Conservation (phyloP, 345 rosid genomes). For the Excoecaria agallocha region DNA sequence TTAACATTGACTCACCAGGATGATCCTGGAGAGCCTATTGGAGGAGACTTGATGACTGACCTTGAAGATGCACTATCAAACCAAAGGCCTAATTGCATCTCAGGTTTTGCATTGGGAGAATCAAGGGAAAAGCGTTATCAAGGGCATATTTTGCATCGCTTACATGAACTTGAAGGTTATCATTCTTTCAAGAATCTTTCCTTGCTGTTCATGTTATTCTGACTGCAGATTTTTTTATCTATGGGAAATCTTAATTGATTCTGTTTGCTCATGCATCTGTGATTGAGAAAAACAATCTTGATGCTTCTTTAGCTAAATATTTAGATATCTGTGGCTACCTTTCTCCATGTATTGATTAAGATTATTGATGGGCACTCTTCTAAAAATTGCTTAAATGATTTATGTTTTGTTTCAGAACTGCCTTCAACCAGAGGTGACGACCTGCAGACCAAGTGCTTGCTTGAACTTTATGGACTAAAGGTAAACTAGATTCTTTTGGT, state of each 20-base stretch:
- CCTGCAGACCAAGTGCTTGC: slow-evolving; percentile 84
- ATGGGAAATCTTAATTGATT: neutral
- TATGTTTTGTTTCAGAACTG: slow-evolving; percentile 55
- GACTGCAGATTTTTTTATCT: neutral
- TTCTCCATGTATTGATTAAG: neutral
- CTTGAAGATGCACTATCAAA: slow-evolving; percentile 79
- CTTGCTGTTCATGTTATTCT: slow-evolving; percentile 4
- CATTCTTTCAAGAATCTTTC: slow-evolving; percentile 15
- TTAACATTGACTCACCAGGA: slow-evolving; percentile 38
- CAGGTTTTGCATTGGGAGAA: slow-evolving; percentile 54
- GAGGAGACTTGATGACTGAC: slow-evolving; percentile 68
- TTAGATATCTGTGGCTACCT: neutral
- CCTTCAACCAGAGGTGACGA: slow-evolving; percentile 93
- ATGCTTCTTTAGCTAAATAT: neutral
- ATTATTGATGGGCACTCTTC: neutral
- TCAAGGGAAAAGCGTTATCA: slow-evolving; percentile 49
- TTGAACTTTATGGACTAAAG: slow-evolving; percentile 92
- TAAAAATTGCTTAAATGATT: slow-evolving; percentile 16
- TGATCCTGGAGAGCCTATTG: slow-evolving; percentile 28
- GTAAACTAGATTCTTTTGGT: slow-evolving; percentile 33
- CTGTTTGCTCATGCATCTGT: neutral
- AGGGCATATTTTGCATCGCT: slow-evolving; percentile 62
- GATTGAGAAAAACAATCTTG: neutral
- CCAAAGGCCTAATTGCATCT: slow-evolving; percentile 53
- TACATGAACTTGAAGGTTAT: slow-evolving; percentile 84